phyloP scores from a whole-genome alignment of 805 yeast genomes.

The Schwanniomyces polymorphus region DNA sequence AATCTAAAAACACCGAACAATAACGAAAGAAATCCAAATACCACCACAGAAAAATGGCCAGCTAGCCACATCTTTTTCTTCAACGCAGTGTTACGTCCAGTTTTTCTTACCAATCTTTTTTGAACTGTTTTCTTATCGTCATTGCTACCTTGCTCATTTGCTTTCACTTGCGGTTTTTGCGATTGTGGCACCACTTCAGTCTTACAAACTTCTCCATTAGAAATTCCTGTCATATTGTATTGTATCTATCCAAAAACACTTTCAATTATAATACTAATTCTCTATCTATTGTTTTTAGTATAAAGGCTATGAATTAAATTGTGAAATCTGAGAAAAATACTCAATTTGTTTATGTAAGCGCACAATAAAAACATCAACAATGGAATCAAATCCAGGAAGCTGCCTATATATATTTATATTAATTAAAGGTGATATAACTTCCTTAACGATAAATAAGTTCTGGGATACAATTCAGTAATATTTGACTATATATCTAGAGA shows the following conservation, averaged over 20 bases:
- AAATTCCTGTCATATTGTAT: slow-evolving; percentile 3
- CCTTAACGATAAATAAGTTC: too few species aligned
- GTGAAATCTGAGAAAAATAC: neutral
- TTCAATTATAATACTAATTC: too few species aligned
- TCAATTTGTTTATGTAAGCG: neutral
- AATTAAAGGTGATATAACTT: too few species aligned
- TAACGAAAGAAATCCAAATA: slow-evolving; percentile 42
- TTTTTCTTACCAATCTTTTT: slow-evolving; percentile 31
- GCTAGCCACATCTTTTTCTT: slow-evolving; percentile 54
- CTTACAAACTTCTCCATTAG: slow-evolving; percentile 1
- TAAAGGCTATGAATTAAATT: neutral
- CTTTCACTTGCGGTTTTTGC: neutral
- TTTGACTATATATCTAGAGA: neutral
- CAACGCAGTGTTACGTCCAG: slow-evolving; percentile 31
- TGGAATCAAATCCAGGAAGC: neutral
- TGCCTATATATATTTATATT: too few species aligned
- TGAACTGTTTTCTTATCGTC: slow-evolving; percentile 10
- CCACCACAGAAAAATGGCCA: slow-evolving; percentile 51
- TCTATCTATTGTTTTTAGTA: too few species aligned
- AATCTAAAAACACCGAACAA: slow-evolving; percentile 40
- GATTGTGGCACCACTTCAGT: neutral
- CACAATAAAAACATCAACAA: neutral
- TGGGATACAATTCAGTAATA: too few species aligned
- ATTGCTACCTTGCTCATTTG: slow-evolving; percentile 6
- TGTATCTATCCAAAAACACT: neutral